phyloP scores from a whole-genome alignment of 352 stramenopile species.

The Phytophthora quininea region DNA sequence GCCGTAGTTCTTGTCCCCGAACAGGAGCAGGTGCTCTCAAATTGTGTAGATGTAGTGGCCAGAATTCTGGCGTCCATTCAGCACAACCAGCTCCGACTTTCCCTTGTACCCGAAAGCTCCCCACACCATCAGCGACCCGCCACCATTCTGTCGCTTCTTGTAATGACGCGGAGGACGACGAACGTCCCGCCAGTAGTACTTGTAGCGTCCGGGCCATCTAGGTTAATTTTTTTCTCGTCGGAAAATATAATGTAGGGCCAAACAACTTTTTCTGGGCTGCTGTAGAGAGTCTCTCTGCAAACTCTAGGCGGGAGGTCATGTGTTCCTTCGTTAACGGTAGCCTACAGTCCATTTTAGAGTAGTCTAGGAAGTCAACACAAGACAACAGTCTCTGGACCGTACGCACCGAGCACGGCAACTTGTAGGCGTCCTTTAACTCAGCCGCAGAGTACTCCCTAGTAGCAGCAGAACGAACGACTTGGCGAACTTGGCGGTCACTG shows the following conservation, averaged over 20 bases:
- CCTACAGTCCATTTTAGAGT: too few relatives aligned
- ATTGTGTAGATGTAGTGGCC: slow-evolving; percentile 26
- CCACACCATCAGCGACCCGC: slow-evolving; percentile 35
- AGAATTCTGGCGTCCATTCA: slow-evolving; percentile 22
- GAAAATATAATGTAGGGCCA: slow-evolving; percentile 22
- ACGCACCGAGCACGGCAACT: too few relatives aligned
- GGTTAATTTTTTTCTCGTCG: slow-evolving; percentile 35
- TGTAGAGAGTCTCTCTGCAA: slow-evolving; percentile 7
- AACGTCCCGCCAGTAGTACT: too few relatives aligned
- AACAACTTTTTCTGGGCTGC: not conserved
- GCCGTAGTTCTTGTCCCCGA: slow-evolving; percentile 20
- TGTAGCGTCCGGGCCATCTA: slow-evolving; percentile 25
- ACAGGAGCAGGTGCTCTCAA: slow-evolving; percentile 20
- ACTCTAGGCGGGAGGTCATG: slow-evolving; percentile 16
- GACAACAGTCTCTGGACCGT: too few relatives aligned
- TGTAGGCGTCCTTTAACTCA: too few relatives aligned
- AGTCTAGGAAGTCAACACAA: too few relatives aligned
- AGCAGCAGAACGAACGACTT: not conserved
- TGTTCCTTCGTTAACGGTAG: slow-evolving; percentile 20
- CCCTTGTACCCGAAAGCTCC: slow-evolving; percentile 14
- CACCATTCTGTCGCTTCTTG: too few relatives aligned
- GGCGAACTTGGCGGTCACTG: not conserved
- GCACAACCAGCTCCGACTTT: slow-evolving; percentile 22
- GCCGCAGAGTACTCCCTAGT: too few relatives aligned
- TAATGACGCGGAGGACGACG: too few relatives aligned